Evolutionary conservation across 495 filamentous ascomycete genomes (phyloP), one percentile per base, ranked within the genome.

Genomic region (Podospora sp.): DNA sequence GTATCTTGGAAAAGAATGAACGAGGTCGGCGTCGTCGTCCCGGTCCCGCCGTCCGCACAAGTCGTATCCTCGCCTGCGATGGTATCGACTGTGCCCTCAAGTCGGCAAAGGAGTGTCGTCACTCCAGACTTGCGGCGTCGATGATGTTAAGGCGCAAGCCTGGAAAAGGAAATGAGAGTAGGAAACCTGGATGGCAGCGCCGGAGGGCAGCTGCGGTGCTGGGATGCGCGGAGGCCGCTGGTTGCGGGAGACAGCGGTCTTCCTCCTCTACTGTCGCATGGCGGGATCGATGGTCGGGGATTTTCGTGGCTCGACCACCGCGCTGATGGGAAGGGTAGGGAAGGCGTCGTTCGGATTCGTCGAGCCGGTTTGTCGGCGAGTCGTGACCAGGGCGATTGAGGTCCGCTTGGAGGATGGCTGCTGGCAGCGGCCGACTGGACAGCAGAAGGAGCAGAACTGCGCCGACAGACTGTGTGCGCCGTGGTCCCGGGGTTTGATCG

Each of bases 61-160:
- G 79, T 80, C 81, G 78, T 74, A 72, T 75, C 74, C 79, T 83
- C 83, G 83, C 84, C 84, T 71, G 84, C 84, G 84, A 83, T 80
- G 80, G 75, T 72, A 65, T 79, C 82, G 83, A 84, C 82, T 77
- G 76, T 77, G 79, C 75, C 68, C 68, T 68, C 40, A 71, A 52
- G 66, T 72, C 69, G 73, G 67, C 68, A 67, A 72, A 70, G 69
- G 71, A 74, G 68, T 20, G 25, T 57, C 26, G 53, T 57, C n/a
- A 52, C 64, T 74, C 66, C 68, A 49, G 62, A 58, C 14, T 56
- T 55, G 63, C 49, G 53, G 49, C 68, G 68, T 60, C 68, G 59
- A 60, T 50, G 60, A 68, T 50, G 63, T 68, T 21, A 66, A 63
- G 69, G 55, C 60, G 57, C 29, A 65, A 59, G 35, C 18, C 64